Conservation (phyloP, 169 alveolate genomes). For the Plasmodium inui region DNA sequence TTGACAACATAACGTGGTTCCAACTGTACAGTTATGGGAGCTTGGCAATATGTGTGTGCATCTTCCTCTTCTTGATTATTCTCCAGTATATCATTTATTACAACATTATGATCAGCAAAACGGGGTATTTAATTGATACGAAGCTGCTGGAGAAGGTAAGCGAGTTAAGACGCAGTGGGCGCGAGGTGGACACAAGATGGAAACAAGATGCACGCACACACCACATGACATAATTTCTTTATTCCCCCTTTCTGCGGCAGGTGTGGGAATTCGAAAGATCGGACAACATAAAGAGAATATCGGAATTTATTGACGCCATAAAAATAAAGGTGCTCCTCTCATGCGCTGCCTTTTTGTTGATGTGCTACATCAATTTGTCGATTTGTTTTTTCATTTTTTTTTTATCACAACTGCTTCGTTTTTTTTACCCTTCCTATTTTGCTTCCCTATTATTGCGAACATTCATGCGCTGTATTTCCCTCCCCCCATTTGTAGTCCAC, state of each 20-base stretch:
- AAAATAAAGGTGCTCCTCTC: slow-evolving; percentile 37
- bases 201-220: neutral
- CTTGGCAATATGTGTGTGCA: slow-evolving; percentile 62
- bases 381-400: neutral
- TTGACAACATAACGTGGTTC: slow-evolving; percentile 81
- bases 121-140: slow-evolving; percentile 80
- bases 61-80: slow-evolving; percentile 59
- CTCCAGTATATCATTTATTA: slow-evolving; percentile 75
- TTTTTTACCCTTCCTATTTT: neutral
- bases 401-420: neutral
- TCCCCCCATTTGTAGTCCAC: slow-evolving; percentile 77
- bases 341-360: neutral
- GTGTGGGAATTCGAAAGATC: slow-evolving; percentile 76
- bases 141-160: slow-evolving; percentile 79
- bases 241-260: slow-evolving; percentile 14
- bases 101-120: slow-evolving; percentile 73
- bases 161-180: neutral
- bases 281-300: slow-evolving; percentile 71
- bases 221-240: neutral
- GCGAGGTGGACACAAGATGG: neutral
- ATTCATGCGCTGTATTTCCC: neutral
- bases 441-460: neutral
- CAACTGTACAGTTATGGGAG: slow-evolving; percentile 77
- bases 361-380: neutral
- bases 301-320: slow-evolving; percentile 75